Base-by-base conservation (phyloP, 306 rosid genomes). In the Dicorynia guianensis region DNA sequence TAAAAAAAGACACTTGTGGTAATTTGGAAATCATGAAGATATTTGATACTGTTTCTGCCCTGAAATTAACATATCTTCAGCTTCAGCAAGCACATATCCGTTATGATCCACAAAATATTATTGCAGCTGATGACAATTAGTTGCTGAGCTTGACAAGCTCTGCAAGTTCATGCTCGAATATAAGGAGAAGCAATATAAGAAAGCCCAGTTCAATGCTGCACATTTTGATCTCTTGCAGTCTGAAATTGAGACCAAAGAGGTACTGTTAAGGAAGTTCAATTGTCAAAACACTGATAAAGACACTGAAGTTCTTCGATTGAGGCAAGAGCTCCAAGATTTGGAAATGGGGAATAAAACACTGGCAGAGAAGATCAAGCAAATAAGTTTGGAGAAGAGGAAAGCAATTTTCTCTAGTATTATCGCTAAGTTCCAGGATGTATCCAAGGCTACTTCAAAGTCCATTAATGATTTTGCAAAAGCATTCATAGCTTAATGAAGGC, bases 401-500 rank as follows among this genome's bases (percentile, higher is more conserved):
- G 64, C 50, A 10, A 65, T 58, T 54, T 69, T 83, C 74, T 75
- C 72, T 76, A 84, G 71, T 81, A 74, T 74, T n/a, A n/a, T n/a
- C n/a, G 33, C 67, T 17, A 67, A 74, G 74, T 87, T 93, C 56
- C 72, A 82, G 58, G 85, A 89, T 63, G 80, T 78, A 6, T 84
- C 79, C 72, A 67, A 53, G 19, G 85, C 89, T 65, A 85, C 93
- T 40, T 85, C 88, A 0, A 87, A 87, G 73, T 89, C 91, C 49
- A 74, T 93, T 53, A 96, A 91, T 80, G 94, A 91, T 84, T 93
- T 91, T 35, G 93, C 93, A 7, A 93, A 89, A 81, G 91, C 97
- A 3, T 72, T 93, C 33, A 91, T 91, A 77, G 82, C 65, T 77
- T 91, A 85, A 85, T 91, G 96, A 91, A 88, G 77, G 93, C 90